Conservation (phyloP, 2,329 filamentous ascomycete species). For the Colletotrichum coccodes region DNA sequence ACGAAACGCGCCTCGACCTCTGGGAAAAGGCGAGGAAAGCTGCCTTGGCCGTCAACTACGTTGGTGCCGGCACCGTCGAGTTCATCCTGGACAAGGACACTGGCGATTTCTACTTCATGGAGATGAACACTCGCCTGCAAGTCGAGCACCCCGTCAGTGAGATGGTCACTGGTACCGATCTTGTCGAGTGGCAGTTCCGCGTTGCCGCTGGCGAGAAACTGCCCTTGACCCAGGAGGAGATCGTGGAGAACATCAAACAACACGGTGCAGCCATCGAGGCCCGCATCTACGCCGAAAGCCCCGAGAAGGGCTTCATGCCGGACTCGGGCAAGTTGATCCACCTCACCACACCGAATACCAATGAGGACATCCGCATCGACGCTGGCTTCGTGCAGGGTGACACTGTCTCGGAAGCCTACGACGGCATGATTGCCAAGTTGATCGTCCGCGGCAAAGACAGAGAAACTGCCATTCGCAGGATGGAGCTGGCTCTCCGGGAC, state of each 20-base stretch:
- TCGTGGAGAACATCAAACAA: constrained; percentile 79
- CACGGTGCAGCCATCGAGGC: constrained; percentile 93
- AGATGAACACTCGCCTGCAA: constrained; percentile 89
- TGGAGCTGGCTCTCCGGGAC: constrained; percentile 81
- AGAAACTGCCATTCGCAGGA: constrained; percentile 83
- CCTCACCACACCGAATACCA: constrained; percentile 76
- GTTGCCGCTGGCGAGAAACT: constrained; percentile 68
- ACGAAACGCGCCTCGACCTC: constrained; percentile 67
- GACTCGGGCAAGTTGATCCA: constrained; percentile 91
- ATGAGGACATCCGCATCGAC: constrained; percentile 86
- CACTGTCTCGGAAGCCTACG: constrained; percentile 93
- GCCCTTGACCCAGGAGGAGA: constrained; percentile 66
- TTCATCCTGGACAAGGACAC: constrained; percentile 88
- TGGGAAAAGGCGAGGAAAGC: constrained; percentile 75
- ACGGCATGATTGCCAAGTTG: constrained; percentile 98
- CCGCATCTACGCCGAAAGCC: constrained; percentile 95
- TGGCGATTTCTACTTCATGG: constrained; percentile 84
- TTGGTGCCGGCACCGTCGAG: constrained; percentile 90
- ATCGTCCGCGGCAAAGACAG: constrained; percentile 87
- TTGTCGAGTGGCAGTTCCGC: constrained; percentile 97
- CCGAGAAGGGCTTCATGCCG: constrained; percentile 90
- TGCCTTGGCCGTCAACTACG: constrained; percentile 82
- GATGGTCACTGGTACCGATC: constrained; percentile 75
- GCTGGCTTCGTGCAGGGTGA: constrained; percentile 93
- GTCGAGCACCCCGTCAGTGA: constrained; percentile 95